phyloP scores from a whole-genome alignment of 176 grass and related monocot species.

The Pontederia paniculata region DNA sequence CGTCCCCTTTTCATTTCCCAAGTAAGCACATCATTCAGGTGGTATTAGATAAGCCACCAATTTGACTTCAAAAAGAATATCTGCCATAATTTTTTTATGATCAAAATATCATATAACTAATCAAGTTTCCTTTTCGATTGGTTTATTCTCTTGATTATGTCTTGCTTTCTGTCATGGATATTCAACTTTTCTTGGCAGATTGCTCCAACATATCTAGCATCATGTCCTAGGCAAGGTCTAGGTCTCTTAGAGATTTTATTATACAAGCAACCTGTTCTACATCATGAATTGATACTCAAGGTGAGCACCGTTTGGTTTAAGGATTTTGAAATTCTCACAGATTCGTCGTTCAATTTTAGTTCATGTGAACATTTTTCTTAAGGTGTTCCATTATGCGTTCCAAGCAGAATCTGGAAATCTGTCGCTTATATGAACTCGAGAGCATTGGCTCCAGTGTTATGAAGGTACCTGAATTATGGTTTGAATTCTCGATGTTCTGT shows the following conservation, averaged over 20 bases:
- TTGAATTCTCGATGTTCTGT: neutral
- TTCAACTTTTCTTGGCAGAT: slow-evolving; percentile 40
- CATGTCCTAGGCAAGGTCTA: slow-evolving; percentile 78
- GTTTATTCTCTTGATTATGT: neutral
- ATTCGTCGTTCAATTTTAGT: neutral
- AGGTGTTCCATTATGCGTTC: slow-evolving; percentile 12
- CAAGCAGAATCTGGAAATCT: slow-evolving; percentile 89
- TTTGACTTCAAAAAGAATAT: no score
- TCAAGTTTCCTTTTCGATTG: neutral
- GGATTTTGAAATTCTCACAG: neutral
- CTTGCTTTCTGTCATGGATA: neutral
- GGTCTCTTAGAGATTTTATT: slow-evolving; percentile 86
- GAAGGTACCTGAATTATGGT: slow-evolving; percentile 50
- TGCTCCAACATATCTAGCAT: slow-evolving; percentile 80
- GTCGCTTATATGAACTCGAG: slow-evolving; percentile 68
- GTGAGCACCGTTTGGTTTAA: slow-evolving; percentile 28
- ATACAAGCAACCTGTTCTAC: slow-evolving; percentile 69
- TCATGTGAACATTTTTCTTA: slow-evolving; percentile 7
- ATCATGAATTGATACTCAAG: slow-evolving; percentile 65
- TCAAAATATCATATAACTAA: neutral
- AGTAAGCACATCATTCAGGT: no score
- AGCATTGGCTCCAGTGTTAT: slow-evolving; percentile 67
- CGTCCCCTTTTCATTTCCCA: no score
- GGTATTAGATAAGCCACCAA: no score
- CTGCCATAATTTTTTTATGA: no score